These are phyloP conservation scores for Xylaria digitata DNA, from an alignment of 2,329 filamentous ascomycete species.

Conservation along the genomic window DNA sequence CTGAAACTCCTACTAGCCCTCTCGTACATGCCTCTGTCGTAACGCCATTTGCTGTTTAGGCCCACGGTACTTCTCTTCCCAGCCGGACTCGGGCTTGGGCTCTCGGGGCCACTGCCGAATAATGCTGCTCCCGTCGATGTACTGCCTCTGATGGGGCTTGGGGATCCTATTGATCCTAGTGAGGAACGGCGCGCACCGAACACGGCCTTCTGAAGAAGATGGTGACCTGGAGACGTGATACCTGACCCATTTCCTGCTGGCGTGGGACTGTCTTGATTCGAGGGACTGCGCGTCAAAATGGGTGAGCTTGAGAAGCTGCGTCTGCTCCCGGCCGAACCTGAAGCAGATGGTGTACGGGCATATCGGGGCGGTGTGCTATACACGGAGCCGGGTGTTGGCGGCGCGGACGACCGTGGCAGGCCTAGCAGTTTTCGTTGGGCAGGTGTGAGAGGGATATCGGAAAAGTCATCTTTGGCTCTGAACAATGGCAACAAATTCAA, in stretches of 20 bases:
- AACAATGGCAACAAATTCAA: slow-evolving; percentile 78
- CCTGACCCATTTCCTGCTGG: slow-evolving; percentile 42
- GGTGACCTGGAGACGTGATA: slow-evolving; percentile 62
- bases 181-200: slow-evolving; percentile 69
- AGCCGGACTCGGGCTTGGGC: slow-evolving; percentile 74
- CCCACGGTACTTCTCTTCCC: slow-evolving; percentile 78
- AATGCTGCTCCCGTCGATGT: slow-evolving; percentile 47
- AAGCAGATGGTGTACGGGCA: slow-evolving; percentile 75
- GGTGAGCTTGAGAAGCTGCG: slow-evolving; percentile 69
- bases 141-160: slow-evolving; percentile 15
- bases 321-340: slow-evolving; percentile 70
- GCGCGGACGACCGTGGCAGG: slow-evolving; percentile 72
- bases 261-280: slow-evolving; percentile 47
- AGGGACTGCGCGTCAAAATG: slow-evolving; percentile 66
- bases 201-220: slow-evolving; percentile 76
- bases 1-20: slow-evolving; percentile 24
- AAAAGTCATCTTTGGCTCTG: slow-evolving; percentile 77
- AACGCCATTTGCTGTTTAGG: slow-evolving; percentile 94
- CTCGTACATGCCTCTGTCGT: slow-evolving; percentile 73
- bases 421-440: slow-evolving; percentile 87
- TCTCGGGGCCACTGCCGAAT: slow-evolving; percentile 67
- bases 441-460: slow-evolving; percentile 92
- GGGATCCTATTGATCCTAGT: slow-evolving; percentile 57
- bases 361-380: slow-evolving; percentile 92
- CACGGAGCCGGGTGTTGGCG: slow-evolving; percentile 74